Percentiles rank a stretch among this genome's conserved stretches.
phyloP scores from a whole-genome alignment of 805 yeast species.

The Yamadazyma sp. region DNA sequence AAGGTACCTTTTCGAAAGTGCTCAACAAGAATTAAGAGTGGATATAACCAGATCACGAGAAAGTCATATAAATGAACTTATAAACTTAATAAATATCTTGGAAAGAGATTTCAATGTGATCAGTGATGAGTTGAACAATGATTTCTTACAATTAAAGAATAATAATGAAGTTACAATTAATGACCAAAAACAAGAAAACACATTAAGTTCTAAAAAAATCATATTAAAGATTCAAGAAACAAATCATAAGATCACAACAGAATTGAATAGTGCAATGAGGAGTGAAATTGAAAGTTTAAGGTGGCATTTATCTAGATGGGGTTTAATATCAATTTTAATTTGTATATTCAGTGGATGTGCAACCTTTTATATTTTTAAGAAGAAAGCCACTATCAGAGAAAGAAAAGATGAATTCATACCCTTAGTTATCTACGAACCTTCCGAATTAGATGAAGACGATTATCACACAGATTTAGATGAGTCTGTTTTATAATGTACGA shows the following conservation, averaged over 20 bases:
- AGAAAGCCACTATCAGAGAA: conserved; percentile 16
- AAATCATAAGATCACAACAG: conserved; percentile 79
- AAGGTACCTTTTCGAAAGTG: conserved; percentile 84
- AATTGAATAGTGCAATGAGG: conserved; percentile 74
- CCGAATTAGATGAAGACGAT: conserved; percentile 51
- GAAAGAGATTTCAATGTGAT: conserved; percentile 71
- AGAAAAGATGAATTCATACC: conserved; percentile 36
- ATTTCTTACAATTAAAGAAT: conserved; percentile 57
- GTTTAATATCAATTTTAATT: conserved; percentile 69
- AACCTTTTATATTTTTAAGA: conserved; percentile 49
- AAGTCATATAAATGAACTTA: conserved; percentile 61
- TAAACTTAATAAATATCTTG: conserved; percentile 62
- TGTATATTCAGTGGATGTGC: conserved; percentile 54
- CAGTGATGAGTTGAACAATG: conserved; percentile 70
- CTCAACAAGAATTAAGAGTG: conserved; percentile 79
- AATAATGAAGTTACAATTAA: conserved; percentile 80
- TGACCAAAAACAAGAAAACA: conserved; percentile 83
- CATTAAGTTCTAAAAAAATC: conserved; percentile 65
- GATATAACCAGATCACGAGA: conserved; percentile 76
- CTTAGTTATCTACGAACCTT: conserved; percentile 41
- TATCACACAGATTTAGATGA: conserved; percentile 55
- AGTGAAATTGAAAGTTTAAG: conserved; percentile 85
- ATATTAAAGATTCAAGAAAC: conserved; percentile 75
- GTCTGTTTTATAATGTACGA: conserved; percentile 11
- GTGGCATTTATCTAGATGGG: conserved; percentile 92